Base-by-base conservation (phyloP, 2,329 filamentous ascomycete species). In the Lachnellula subtilissima region DNA sequence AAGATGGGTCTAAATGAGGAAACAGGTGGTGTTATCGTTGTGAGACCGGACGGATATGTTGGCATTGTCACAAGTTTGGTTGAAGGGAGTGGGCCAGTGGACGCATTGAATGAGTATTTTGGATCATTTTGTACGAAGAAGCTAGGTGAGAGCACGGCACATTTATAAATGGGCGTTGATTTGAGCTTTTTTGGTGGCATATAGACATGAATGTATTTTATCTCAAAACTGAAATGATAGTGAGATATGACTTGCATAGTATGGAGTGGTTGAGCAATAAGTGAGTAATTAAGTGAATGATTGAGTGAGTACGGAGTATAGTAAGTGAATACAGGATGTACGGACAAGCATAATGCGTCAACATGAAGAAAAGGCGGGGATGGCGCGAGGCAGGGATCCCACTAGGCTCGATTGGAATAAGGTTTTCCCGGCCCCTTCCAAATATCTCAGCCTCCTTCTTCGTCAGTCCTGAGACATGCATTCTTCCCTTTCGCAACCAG, bases 31-130 rank as follows among this genome's bases (percentile, higher is more conserved):
- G 82, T 96, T 2, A 86, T 95, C 1, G 87, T 96, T 9, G 89
- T 95, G 7, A 77, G 91, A 46, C 91, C 92, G 0, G 91, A 96
- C 71, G 91, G 91, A 7, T 94, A 96, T 70, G 87, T 96, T 28
- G 89, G 88, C 22, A 80, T 89, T 59, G 88, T 91, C 4, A 82
- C 88, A 11, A 79, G 79, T 64, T 75, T 97, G 22, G 85, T 82
- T 1, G 87, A 93, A 71, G 92, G 91, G 0, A 83, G 74, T 55
- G 89, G 84, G 15, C 96, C 91, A 0, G 84, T 89, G 0, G 88
- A 95, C 65, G 89, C 86, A 15, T 74, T 97, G 64, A 89, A 97
- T 67, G 78, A 81, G 61, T 97, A 96, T 70, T 97, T 96, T 73
- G 78, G 79, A 5, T 72, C 84, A 1, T 92, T 96, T 65, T 81